These are phyloP conservation scores for Diphasiastrum complanatum DNA, from an alignment of 83 land plant species.

Conservation along the genomic window DNA sequence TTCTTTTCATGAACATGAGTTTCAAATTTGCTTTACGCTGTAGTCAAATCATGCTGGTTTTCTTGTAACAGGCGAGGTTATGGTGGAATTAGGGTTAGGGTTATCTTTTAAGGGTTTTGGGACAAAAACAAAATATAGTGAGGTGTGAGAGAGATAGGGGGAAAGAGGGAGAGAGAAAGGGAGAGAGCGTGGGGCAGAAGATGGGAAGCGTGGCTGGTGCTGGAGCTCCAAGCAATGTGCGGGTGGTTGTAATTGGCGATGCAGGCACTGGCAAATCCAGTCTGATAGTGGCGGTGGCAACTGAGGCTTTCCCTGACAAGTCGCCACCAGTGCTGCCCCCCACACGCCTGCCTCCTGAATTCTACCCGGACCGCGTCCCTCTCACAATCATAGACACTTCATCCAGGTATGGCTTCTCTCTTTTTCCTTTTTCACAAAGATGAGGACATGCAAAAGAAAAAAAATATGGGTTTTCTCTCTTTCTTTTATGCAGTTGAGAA, in stretches of 20 bases:
- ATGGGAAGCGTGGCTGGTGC: too few species aligned
- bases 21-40: too few species aligned
- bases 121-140: too few species aligned
- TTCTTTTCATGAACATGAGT: too few species aligned
- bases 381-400: constrained; percentile 79
- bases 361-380: constrained; percentile 83
- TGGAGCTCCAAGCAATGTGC: constrained; percentile 29
- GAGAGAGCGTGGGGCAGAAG: neutral
- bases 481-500: too few species aligned
- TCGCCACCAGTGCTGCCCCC: constrained; percentile 81
- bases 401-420: constrained; percentile 51
- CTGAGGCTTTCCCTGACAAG: constrained; percentile 58
- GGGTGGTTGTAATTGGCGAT: constrained; percentile 75
- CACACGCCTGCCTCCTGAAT: constrained; percentile 66
- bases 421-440: neutral
- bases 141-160: constrained; percentile 6
- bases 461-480: neutral
- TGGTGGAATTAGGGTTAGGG: too few species aligned
- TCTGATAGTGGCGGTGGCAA: constrained; percentile 67
- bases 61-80: too few species aligned
- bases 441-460: neutral
- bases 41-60: too few species aligned
- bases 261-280: constrained; percentile 80
- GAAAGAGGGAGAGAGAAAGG: neutral
- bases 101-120: too few species aligned